Conservation (phyloP, 2,329 filamentous ascomycete species). For the Sarocladiaceae sp. region DNA sequence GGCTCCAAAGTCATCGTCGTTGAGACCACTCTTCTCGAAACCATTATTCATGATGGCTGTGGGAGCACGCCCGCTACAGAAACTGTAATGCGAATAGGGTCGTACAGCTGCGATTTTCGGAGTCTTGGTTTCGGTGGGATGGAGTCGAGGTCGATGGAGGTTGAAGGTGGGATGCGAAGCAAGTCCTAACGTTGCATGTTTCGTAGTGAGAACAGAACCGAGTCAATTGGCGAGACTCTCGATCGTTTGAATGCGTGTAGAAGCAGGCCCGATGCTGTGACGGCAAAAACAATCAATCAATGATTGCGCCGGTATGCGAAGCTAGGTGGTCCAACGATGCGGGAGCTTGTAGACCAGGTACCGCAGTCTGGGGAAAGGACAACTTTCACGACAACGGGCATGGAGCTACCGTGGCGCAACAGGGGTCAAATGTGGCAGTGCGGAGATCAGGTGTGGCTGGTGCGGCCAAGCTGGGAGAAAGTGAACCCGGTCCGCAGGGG, state of each 20-base stretch:
- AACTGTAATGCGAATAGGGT: too few relatives aligned
- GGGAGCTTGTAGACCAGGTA: too few relatives aligned
- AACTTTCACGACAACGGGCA: slow-evolving; percentile 1
- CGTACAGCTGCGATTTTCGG: too few relatives aligned
- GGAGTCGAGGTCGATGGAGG: not conserved
- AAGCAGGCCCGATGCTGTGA: too few relatives aligned
- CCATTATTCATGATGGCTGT: slow-evolving; percentile 45
- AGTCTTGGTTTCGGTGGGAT: too few relatives aligned
- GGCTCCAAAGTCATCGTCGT: slow-evolving; percentile 76
- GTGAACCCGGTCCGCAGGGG: not conserved
- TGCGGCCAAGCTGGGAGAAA: not conserved
- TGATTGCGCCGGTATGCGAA: slow-evolving; percentile 3
- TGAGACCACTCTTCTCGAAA: slow-evolving; percentile 57
- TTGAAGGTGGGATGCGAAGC: not conserved
- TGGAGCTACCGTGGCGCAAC: slow-evolving; percentile 1
- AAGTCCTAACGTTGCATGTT: slow-evolving; percentile 2
- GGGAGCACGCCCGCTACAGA: too few relatives aligned
- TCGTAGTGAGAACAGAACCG: not conserved
- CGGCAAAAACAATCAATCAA: not conserved
- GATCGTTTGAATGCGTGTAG: too few relatives aligned
- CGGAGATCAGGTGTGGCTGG: not conserved
- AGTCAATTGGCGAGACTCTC: too few relatives aligned
- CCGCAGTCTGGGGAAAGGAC: slow-evolving; percentile 9
- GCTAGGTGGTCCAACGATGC: too few relatives aligned
- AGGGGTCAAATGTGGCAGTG: not conserved